phyloP scores from a whole-genome alignment of 345 rosid species.

The Eucalyptus curtisii region DNA sequence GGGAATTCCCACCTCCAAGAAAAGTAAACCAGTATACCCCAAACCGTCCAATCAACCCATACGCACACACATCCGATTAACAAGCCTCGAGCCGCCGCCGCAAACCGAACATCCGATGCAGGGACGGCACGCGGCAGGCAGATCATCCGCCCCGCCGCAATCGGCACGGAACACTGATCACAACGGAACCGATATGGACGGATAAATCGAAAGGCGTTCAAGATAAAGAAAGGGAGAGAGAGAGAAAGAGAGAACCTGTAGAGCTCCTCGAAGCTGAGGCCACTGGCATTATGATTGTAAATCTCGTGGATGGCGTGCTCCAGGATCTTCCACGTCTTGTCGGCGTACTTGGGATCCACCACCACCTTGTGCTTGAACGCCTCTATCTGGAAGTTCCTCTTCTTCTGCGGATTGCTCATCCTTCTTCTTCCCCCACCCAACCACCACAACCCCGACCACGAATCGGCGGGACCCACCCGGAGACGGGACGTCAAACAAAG shows the following conservation, averaged over 20 bases:
- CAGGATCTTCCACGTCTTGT: slow-evolving; percentile 94
- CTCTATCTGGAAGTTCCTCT: slow-evolving; percentile 95
- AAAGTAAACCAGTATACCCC: neutral
- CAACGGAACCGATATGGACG: neutral
- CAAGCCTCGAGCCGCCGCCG: neutral
- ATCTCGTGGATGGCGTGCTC: slow-evolving; percentile 98
- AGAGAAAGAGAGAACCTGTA: slow-evolving; percentile 43
- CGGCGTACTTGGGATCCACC: slow-evolving; percentile 96
- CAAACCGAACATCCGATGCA: neutral
- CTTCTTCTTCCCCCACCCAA: neutral
- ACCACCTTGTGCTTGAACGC: slow-evolving; percentile 97
- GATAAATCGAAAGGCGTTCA: neutral
- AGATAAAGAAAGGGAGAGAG: neutral
- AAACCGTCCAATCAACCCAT: neutral
- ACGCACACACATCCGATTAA: neutral
- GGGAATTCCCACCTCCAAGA: neutral
- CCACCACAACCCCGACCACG: no score
- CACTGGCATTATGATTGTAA: slow-evolving; percentile 98
- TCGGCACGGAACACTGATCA: neutral
- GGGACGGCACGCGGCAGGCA: neutral
- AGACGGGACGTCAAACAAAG: no score
- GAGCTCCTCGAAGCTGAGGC: slow-evolving; percentile 96
- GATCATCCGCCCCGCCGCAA: neutral
- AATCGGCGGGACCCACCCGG: no score
- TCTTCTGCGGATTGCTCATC: slow-evolving; percentile 91